Conservation (phyloP, 1,139 yeast species). For the Blastobotrys malaysiensis region DNA sequence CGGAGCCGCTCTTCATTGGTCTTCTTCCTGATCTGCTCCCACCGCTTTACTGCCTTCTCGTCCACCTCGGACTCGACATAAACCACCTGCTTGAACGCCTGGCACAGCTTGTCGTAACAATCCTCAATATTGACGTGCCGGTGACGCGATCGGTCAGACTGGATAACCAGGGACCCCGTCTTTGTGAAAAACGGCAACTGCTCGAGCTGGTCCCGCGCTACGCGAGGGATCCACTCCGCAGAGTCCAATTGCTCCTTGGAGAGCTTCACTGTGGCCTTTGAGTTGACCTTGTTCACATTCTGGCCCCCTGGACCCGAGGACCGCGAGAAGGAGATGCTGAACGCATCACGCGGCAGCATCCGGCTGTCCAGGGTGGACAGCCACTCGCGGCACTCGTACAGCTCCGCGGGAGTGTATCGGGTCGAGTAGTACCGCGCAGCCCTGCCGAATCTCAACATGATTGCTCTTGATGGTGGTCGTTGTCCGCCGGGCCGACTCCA, state of each 20-base stretch:
- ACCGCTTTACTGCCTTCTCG: constrained; percentile 46
- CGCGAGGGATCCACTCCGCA: constrained; percentile 60
- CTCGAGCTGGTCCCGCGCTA: constrained; percentile 41
- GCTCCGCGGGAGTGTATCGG: not conserved
- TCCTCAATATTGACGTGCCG: constrained; percentile 53
- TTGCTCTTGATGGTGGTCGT: not conserved
- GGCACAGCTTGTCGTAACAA: constrained; percentile 55
- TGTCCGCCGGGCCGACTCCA: no score
- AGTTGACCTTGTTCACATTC: constrained; percentile 66
- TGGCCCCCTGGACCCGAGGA: constrained; percentile 96
- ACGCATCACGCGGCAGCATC: constrained; percentile 46
- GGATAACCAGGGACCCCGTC: constrained; percentile 51
- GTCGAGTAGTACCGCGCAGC: not conserved
- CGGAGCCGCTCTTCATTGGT: constrained; percentile 47
- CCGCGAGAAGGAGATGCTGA: constrained; percentile 55
- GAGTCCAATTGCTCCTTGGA: constrained; percentile 44
- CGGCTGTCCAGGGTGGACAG: constrained; percentile 33
- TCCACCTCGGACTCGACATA: constrained; percentile 48
- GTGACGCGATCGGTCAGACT: constrained; percentile 56
- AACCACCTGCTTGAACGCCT: constrained; percentile 46
- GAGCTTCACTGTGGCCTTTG: constrained; percentile 69
- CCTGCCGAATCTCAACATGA: not conserved
- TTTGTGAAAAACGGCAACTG: constrained; percentile 54
- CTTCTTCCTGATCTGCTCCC: constrained; percentile 47
- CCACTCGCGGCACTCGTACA: constrained; percentile 36